Conservation (phyloP, 2,329 filamentous ascomycete genomes). For the Colletotrichum ledebouriae region DNA sequence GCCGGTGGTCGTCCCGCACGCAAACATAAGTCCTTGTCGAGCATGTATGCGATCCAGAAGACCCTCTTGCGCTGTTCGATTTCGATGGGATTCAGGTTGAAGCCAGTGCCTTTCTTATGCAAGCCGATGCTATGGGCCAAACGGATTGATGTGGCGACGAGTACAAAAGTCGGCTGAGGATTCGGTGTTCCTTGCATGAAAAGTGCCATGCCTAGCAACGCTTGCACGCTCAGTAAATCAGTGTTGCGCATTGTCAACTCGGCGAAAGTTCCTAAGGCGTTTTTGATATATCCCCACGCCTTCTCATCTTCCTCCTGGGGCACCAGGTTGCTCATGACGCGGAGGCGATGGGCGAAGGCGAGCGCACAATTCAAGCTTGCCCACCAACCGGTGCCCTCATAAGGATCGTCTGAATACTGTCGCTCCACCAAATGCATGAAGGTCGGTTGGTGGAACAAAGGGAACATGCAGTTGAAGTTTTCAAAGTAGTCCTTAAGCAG, state of each 20-base stretch:
- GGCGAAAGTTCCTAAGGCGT: slow-evolving; percentile 92
- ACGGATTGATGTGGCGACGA: slow-evolving; percentile 91
- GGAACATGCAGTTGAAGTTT: slow-evolving; percentile 99
- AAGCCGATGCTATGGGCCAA: slow-evolving; percentile 94
- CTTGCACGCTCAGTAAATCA: slow-evolving; percentile 94
- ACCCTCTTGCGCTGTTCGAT: slow-evolving; percentile 85
- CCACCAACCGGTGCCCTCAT: slow-evolving; percentile 98
- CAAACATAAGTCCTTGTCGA: slow-evolving; percentile 74
- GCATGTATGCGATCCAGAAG: slow-evolving; percentile 76
- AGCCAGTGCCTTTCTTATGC: slow-evolving; percentile 92
- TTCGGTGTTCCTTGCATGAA: slow-evolving; percentile 98
- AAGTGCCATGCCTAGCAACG: slow-evolving; percentile 90
- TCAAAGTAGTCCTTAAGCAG: slow-evolving; percentile 95
- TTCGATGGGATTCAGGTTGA: slow-evolving; percentile 93
- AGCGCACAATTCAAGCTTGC: slow-evolving; percentile 94
- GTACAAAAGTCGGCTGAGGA: slow-evolving; percentile 91
- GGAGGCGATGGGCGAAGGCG: slow-evolving; percentile 91
- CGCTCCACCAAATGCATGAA: slow-evolving; percentile 98
- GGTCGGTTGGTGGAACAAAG: slow-evolving; percentile 95
- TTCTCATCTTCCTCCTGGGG: slow-evolving; percentile 93
- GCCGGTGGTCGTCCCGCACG: slow-evolving; percentile 71
- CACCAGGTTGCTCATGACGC: slow-evolving; percentile 95
- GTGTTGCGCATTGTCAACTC: slow-evolving; percentile 97
- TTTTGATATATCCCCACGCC: slow-evolving; percentile 96
- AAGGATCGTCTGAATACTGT: slow-evolving; percentile 93